These are phyloP conservation scores for Trichoderma arundinaceum DNA, from an alignment of 2,329 filamentous ascomycete species.

Conservation along the genomic window DNA sequence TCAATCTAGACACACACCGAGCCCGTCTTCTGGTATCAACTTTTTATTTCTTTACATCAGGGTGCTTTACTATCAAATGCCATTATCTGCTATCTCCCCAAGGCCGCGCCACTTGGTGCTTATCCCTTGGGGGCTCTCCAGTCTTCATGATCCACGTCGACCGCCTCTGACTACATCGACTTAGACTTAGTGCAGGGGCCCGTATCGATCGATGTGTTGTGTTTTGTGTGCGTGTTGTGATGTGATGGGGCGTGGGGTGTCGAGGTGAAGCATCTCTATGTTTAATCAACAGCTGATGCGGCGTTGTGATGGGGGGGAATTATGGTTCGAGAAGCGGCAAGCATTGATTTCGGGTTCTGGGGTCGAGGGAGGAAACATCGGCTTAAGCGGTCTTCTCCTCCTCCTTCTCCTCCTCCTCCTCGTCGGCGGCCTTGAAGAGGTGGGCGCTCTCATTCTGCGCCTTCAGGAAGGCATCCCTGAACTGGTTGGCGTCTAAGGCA, in stretches of 20 bases:
- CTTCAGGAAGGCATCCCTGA: constrained; percentile 98
- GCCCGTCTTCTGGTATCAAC: constrained; percentile 7
- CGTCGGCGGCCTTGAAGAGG: constrained; percentile 65
- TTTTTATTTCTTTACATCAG: constrained; percentile 22
- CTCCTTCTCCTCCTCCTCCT: constrained; percentile 37
- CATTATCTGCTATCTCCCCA: constrained; percentile 25
- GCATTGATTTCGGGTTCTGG: constrained; percentile 20
- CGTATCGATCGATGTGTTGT: constrained; percentile 18
- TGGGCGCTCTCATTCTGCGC: constrained; percentile 95
- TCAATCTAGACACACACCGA: not conserved
- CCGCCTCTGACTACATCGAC: constrained; percentile 23
- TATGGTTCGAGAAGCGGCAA: constrained; percentile 28
- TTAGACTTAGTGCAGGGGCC: constrained; percentile 5
- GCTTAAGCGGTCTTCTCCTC: constrained; percentile 38
- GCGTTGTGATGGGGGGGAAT: constrained; percentile 8
- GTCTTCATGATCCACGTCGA: constrained; percentile 26
- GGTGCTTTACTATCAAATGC: constrained; percentile 23
- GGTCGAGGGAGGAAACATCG: not conserved
- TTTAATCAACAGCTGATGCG: constrained; percentile 18
- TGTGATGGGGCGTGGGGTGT: constrained; percentile 16
- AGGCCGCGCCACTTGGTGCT: constrained; percentile 31
- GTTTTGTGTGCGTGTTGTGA: constrained; percentile 12
- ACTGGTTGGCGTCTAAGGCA: constrained; percentile 81
- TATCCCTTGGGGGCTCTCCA: constrained; percentile 23
- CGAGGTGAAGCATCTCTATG: constrained; percentile 18